Base-by-base conservation (phyloP, 176 grass and related monocot species). In the Guadua angustifolia region DNA sequence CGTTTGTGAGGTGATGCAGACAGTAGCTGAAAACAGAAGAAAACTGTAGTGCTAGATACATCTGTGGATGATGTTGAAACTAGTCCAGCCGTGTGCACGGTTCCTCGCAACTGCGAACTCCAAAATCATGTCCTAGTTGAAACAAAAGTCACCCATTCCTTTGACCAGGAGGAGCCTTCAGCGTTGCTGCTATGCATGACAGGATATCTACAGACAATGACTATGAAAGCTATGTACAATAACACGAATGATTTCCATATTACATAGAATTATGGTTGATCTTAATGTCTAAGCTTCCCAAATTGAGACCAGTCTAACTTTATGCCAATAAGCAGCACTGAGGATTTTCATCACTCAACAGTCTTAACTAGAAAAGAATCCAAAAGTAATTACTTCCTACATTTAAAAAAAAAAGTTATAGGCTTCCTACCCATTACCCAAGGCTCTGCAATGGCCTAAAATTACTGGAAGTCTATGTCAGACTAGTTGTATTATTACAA, bases 151-250 rank as follows among this genome's bases (percentile, higher is more conserved):
- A 7, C 29, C 4, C 24, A 59, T 73, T 80, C 45, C 60, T 68
- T 75, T n/a, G 32, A 75, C 49, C 69, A 60, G 21, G 15, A 89
- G 38, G 18, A 85, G 59, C 53, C 29, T 85, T 80, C 58, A 52
- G 66, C 43, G 21, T 38, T 32, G n/a, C 11, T 24, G 50, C 50
- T 36, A 84, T 45, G 36, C 70, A 40, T 65, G 60, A 14, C 53
- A 62, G 47, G 13, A 6, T 26, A 61, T 58, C 10, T 29, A 15
- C 3, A 32, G 67, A 13, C 52, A 59, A 5, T 72, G 53, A 61
- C 52, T 58, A 80, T 39, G 52, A 22, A 17, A 40, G 17, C 13
- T 61, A 3, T 47, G 18, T 1, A 60, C 21, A 72, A n/a, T 57
- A 18, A 69, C 49, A 47, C 5, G 14, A 49, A 78, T 38, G 19